A percentile compares a stretch with the other conserved stretches of the same genome.
phyloP scores from a whole-genome alignment of 805 yeast genomes.

The Jamesozyma spencerorum region DNA sequence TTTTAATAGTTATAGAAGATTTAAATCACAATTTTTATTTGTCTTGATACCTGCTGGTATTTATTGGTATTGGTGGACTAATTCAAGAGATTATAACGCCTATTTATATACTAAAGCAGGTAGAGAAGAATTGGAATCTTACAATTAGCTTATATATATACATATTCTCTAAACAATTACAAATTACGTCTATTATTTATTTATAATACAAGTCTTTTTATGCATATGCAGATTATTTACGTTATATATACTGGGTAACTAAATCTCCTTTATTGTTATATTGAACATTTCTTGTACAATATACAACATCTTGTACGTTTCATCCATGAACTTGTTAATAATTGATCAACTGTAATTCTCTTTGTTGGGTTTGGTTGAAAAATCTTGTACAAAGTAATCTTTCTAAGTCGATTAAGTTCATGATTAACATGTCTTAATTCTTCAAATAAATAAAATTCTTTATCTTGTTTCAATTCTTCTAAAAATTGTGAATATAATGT shows the following conservation, averaged over 20 bases:
- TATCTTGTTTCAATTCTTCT: constrained; percentile 36
- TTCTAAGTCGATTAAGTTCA: constrained; percentile 34
- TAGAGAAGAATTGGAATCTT: constrained; percentile 72
- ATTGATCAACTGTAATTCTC: constrained; percentile 42
- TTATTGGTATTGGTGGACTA: constrained; percentile 80
- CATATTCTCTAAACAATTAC: not conserved
- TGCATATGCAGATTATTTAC: too few relatives aligned
- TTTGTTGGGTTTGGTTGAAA: constrained; percentile 49
- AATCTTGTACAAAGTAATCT: constrained; percentile 46
- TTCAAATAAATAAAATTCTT: constrained; percentile 45
- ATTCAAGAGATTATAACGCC: constrained; percentile 84
- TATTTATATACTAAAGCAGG: constrained; percentile 96
- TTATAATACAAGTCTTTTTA: too few relatives aligned
- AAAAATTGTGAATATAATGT: constrained; percentile 38
- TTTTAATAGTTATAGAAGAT: constrained; percentile 92
- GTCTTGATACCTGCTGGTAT: constrained; percentile 67
- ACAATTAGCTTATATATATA: not conserved
- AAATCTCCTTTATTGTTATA: too few relatives aligned
- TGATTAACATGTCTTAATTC: constrained; percentile 36
- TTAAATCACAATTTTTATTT: constrained; percentile 72
- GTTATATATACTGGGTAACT: too few relatives aligned
- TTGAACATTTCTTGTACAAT: constrained; percentile 13
- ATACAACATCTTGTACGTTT: constrained; percentile 45
- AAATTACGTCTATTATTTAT: not conserved
- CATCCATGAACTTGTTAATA: constrained; percentile 57